Evolutionary conservation across 805 yeast species (phyloP).

Genomic region (Pichia californica): DNA sequence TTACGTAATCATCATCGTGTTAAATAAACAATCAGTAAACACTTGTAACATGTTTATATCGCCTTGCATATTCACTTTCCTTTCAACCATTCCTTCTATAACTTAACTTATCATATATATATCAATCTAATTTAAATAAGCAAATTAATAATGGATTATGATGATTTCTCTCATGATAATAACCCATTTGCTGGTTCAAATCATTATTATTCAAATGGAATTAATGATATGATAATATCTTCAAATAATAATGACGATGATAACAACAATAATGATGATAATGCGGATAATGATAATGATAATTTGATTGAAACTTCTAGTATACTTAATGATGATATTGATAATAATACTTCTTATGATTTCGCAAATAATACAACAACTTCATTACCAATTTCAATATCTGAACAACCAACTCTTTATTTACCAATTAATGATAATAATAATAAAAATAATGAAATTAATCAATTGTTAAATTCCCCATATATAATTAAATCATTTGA

Average conservation of each 20-base stretch:
- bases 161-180: slow-evolving; percentile 29
- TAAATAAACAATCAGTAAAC: too few species aligned
- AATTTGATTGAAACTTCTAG: too few species aligned
- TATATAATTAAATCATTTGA: slow-evolving; percentile 18
- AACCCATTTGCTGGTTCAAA: slow-evolving; percentile 33
- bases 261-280: not conserved
- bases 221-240: slow-evolving; percentile 3
- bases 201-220: slow-evolving; percentile 26
- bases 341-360: not conserved
- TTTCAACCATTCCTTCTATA: too few species aligned
- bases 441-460: too few species aligned
- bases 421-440: not conserved
- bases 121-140: too few species aligned
- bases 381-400: not conserved
- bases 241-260: not conserved
- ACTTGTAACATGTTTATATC: too few species aligned
- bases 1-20: not conserved
- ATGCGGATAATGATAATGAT: slow-evolving; percentile 1
- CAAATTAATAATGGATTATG: slow-evolving; percentile 20
- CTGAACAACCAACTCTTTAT: slow-evolving; percentile 5
- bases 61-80: too few species aligned
- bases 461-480: not conserved
- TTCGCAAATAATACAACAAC: not conserved
- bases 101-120: too few species aligned
- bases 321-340: not conserved